These are phyloP conservation scores for Chlorella sp. DNA, from an alignment of 139 green algal genomes.

Conservation along the genomic window DNA sequence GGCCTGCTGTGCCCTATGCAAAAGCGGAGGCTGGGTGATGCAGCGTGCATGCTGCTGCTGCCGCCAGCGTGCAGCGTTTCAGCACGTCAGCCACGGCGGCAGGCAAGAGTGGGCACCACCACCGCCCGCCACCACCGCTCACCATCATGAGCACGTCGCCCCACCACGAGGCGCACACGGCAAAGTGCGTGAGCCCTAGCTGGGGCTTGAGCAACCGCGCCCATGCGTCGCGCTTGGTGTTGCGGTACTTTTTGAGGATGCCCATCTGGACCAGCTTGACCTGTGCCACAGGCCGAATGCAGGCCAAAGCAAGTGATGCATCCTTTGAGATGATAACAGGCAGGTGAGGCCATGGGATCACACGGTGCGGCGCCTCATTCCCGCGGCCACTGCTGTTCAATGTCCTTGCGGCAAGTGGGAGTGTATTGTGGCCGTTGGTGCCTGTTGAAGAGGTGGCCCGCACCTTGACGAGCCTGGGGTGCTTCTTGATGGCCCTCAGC, in stretches of 20 bases:
- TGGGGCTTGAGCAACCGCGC: conserved; percentile 21
- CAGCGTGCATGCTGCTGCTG: neutral
- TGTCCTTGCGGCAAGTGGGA: neutral
- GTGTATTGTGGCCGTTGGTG: no score
- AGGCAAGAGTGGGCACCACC: neutral
- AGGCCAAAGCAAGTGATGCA: no score
- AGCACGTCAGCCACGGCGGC: neutral
- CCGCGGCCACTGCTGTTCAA: no score
- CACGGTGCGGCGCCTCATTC: no score
- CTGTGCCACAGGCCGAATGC: no score
- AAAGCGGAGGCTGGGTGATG: neutral
- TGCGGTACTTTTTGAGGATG: conserved; percentile 36
- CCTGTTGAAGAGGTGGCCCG: neutral
- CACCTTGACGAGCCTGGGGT: conserved; percentile 27
- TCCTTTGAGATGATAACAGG: no score
- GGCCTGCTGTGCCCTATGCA: neutral
- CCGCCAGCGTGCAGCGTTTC: neutral
- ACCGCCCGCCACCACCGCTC: neutral
- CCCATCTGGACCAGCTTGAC: conserved; percentile 38
- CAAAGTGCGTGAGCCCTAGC: conserved; percentile 17
- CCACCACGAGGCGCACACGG: conserved; percentile 21
- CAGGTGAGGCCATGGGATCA: no score
- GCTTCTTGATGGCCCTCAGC: conserved; percentile 21
- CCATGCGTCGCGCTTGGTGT: conserved; percentile 8
- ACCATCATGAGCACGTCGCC: conserved; percentile 19